phyloP scores from a whole-genome alignment of 202 grass and related monocot genomes.

The Elaeis oleifera region DNA sequence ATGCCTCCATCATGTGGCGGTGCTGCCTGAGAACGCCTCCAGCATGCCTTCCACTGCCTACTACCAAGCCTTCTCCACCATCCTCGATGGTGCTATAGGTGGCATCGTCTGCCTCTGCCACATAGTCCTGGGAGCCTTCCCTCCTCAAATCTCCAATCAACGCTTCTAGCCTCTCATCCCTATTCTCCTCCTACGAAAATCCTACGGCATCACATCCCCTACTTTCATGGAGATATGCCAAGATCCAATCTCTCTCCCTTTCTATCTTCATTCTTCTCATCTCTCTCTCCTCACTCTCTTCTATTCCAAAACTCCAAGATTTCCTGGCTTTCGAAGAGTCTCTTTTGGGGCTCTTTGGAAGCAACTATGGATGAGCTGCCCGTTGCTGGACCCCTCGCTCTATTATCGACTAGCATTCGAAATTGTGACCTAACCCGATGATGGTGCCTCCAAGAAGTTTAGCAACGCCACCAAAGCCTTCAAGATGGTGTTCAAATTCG shows the following conservation, averaged over 20 bases:
- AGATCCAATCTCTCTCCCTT: neutral
- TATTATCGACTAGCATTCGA: conserved; percentile 71
- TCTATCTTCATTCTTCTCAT: too few species aligned
- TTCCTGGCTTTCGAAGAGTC: too few species aligned
- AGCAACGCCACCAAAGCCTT: conserved; percentile 35
- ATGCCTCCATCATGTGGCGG: neutral
- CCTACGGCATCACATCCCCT: neutral
- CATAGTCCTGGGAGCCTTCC: neutral
- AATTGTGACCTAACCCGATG: conserved; percentile 74
- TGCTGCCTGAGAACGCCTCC: neutral
- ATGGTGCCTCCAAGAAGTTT: conserved; percentile 46
- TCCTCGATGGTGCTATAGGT: neutral
- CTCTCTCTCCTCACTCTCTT: too few species aligned
- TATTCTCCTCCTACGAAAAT: neutral
- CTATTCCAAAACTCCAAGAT: too few species aligned
- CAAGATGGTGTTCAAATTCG: conserved; percentile 20
- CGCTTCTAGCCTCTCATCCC: neutral
- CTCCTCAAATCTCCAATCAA: neutral
- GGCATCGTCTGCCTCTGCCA: neutral
- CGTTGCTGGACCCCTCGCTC: conserved; percentile 26
- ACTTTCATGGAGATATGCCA: neutral
- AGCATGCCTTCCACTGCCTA: neutral
- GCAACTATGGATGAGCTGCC: conserved; percentile 15
- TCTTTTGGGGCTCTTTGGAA: too few species aligned
- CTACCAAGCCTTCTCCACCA: neutral